These are phyloP conservation scores for Fraxinus greggii DNA, from an alignment of 305 asterid species.

Conservation along the genomic window DNA sequence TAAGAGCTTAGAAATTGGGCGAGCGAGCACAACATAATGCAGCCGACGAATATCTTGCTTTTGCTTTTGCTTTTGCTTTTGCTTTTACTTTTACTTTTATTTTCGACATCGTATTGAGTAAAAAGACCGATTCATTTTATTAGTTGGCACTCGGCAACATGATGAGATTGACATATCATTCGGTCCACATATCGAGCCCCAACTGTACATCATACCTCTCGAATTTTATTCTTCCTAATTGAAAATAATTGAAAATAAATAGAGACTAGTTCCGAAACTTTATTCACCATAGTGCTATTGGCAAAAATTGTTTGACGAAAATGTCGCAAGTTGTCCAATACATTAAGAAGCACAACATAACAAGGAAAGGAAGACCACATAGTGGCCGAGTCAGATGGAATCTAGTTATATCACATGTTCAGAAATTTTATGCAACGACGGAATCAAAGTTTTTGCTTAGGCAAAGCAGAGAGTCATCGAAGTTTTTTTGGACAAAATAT, in stretches of 20 bases:
- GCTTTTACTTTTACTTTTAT: not conserved
- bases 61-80: not conserved
- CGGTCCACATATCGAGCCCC: not conserved
- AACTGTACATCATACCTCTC: not conserved
- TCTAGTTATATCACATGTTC: not conserved
- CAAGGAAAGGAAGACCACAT: not conserved
- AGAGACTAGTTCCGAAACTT: not conserved
- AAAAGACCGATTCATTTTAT: constrained; percentile 13
- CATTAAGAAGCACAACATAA: not conserved
- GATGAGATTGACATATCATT: constrained; percentile 28
- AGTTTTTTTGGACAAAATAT: too few relatives aligned
- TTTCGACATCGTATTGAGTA: not conserved
- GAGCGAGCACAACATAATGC: not conserved
- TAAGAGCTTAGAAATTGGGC: constrained; percentile 17
- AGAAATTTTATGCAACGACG: too few relatives aligned
- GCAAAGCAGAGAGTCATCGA: not conserved
- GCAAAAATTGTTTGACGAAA: not conserved
- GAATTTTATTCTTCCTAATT: not conserved
- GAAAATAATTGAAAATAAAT: not conserved
- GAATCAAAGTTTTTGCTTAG: too few relatives aligned
- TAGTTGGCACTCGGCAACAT: constrained; percentile 20
- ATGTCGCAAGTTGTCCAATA: not conserved
- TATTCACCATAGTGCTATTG: not conserved
- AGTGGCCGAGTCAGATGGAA: not conserved
- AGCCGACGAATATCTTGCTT: not conserved